Evolutionary conservation across 1,139 yeast genomes (phyloP).

Genomic region (Sugiyamaella xylanicola): DNA sequence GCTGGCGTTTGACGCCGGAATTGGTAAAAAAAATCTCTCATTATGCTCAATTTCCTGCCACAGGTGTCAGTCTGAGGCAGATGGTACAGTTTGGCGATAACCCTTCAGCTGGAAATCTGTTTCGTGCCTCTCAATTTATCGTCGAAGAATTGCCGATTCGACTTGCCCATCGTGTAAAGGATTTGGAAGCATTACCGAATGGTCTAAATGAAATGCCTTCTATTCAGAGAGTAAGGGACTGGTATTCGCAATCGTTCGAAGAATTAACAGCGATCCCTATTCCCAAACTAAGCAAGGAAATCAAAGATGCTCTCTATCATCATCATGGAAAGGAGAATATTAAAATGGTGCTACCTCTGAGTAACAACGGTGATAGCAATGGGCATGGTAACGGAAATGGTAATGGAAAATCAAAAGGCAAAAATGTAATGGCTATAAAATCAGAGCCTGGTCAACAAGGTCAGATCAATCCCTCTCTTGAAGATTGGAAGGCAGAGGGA

Average conservation of each 20-base stretch:
- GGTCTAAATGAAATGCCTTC: constrained; percentile 75
- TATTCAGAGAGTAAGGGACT: constrained; percentile 73
- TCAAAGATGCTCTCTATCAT: constrained; percentile 36
- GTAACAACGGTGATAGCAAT: constrained; percentile 9
- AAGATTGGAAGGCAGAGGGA: constrained; percentile 36
- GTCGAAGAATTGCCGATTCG: constrained; percentile 88
- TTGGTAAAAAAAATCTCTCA: constrained; percentile 45
- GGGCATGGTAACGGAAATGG: constrained; percentile 19
- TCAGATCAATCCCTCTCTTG: constrained; percentile 30
- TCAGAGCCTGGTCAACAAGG: constrained; percentile 34
- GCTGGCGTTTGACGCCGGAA: constrained; percentile 36
- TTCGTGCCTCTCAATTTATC: constrained; percentile 81
- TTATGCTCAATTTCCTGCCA: constrained; percentile 77
- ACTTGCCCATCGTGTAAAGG: constrained; percentile 82
- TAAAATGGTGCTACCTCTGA: constrained; percentile 18
- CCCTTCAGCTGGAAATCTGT: constrained; percentile 77
- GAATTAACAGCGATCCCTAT: constrained; percentile 59
- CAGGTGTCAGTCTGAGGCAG: constrained; percentile 80
- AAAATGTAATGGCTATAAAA: constrained; percentile 36
- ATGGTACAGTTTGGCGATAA: constrained; percentile 91
- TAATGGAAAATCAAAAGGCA: constrained; percentile 19
- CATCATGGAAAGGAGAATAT: constrained; percentile 27
- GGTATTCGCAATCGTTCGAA: constrained; percentile 92
- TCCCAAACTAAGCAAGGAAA: constrained; percentile 39
- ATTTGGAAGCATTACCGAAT: constrained; percentile 76